phyloP scores from a whole-genome alignment of 352 stramenopile genomes.

The Elongisporangium undulatum region DNA sequence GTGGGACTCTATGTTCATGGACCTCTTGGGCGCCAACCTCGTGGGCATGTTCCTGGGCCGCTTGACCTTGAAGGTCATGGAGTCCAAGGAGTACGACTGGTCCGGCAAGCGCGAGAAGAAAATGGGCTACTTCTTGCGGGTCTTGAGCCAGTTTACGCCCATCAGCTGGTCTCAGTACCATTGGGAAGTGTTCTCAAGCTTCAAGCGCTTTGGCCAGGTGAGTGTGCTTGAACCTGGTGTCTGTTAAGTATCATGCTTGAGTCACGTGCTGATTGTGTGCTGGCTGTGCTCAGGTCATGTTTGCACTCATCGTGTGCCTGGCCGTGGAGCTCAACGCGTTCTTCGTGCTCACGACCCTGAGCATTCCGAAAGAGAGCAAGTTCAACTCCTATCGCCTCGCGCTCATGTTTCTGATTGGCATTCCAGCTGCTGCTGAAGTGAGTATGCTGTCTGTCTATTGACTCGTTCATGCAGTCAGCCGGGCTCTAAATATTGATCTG shows the following conservation, averaged over 20 bases:
- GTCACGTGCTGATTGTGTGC: neutral
- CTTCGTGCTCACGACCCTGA: slow-evolving; percentile 88
- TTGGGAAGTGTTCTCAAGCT: slow-evolving; percentile 91
- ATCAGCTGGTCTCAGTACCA: slow-evolving; percentile 87
- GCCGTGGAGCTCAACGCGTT: slow-evolving; percentile 92
- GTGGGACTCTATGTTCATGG: slow-evolving; percentile 92
- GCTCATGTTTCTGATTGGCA: slow-evolving; percentile 77
- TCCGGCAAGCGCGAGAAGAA: slow-evolving; percentile 75
- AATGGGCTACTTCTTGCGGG: slow-evolving; percentile 53
- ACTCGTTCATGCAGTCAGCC: neutral
- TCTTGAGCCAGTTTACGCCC: slow-evolving; percentile 86
- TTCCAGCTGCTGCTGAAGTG: slow-evolving; percentile 76
- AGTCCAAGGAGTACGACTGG: slow-evolving; percentile 90
- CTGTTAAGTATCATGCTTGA: neutral
- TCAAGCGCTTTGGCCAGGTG: slow-evolving; percentile 81
- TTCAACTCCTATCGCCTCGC: slow-evolving; percentile 81
- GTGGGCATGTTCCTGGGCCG: slow-evolving; percentile 84
- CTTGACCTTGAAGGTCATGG: slow-evolving; percentile 68
- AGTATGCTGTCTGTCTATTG: neutral
- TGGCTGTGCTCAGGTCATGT: slow-evolving; percentile 59
- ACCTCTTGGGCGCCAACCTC: slow-evolving; percentile 90
- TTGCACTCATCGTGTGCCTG: slow-evolving; percentile 82
- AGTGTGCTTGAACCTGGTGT: neutral
- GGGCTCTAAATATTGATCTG: slow-evolving; percentile 2
- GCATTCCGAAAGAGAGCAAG: slow-evolving; percentile 83